phyloP scores from a whole-genome alignment of 148 eudicot genomes.

The Polygonum maritimum region DNA sequence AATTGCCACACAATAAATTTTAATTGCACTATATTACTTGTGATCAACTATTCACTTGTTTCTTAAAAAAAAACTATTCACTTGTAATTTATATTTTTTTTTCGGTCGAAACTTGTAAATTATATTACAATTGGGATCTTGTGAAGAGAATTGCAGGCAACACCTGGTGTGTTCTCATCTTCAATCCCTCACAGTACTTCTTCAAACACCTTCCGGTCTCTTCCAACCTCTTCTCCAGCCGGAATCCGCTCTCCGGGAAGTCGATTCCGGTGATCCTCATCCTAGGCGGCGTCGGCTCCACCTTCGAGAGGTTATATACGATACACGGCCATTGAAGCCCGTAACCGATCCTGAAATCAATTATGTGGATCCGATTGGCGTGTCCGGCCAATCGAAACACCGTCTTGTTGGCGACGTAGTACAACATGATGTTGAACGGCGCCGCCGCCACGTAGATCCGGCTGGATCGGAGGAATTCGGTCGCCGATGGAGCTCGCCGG shows the following conservation, averaged over 20 bases:
- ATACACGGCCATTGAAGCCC: slow-evolving; percentile 6
- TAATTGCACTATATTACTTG: too few relatives aligned
- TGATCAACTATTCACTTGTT: too few relatives aligned
- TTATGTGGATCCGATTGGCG: neutral
- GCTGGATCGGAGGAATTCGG: neutral
- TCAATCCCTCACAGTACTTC: slow-evolving; percentile 1
- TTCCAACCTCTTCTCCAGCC: neutral
- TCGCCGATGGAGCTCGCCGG: neutral
- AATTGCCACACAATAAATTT: too few relatives aligned
- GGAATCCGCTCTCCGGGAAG: slow-evolving; percentile 8
- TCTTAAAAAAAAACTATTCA: too few relatives aligned
- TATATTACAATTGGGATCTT: too few relatives aligned
- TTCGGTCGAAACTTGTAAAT: too few relatives aligned
- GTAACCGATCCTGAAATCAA: neutral
- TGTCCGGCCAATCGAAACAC: neutral
- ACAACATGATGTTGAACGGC: slow-evolving; percentile 4
- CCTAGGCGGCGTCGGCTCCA: slow-evolving; percentile 7
- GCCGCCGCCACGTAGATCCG: slow-evolving; percentile 9
- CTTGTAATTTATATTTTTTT: too few relatives aligned
- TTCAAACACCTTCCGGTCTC: neutral
- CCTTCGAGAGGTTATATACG: neutral
- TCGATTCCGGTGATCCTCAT: neutral
- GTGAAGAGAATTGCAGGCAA: too few relatives aligned
- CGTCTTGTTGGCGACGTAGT: slow-evolving; percentile 6
- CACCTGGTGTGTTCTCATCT: neutral